phyloP scores from a whole-genome alignment of 1,284 basidiomycete genomes.

The Cryptococcus sp. region DNA sequence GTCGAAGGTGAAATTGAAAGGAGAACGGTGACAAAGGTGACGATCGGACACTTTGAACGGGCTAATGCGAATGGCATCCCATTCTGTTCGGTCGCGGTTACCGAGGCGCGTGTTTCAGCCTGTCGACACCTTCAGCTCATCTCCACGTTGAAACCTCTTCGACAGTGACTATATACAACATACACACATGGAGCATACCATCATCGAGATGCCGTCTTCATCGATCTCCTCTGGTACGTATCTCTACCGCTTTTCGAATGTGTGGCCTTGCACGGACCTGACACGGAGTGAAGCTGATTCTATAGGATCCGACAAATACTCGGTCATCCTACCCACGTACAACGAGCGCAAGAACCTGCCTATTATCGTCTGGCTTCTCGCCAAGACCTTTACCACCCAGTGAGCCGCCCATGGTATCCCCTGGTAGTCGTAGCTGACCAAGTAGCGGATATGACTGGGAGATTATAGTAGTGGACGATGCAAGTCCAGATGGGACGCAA shows the following conservation, averaged over 20 bases:
- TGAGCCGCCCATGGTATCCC: constrained; percentile 46
- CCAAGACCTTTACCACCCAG: constrained; percentile 67
- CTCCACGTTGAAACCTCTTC: not conserved
- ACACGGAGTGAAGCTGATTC: too few relatives aligned
- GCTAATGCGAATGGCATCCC: too few relatives aligned
- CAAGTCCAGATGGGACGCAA: constrained; percentile 85
- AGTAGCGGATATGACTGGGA: constrained; percentile 64
- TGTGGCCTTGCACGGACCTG: too few relatives aligned
- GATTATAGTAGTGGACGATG: constrained; percentile 84
- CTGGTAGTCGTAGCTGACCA: too few relatives aligned
- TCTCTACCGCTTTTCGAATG: not conserved
- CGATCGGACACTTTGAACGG: too few relatives aligned
- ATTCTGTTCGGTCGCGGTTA: too few relatives aligned
- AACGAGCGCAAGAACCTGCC: constrained; percentile 89
- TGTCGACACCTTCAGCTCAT: too few relatives aligned
- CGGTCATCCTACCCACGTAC: constrained; percentile 86
- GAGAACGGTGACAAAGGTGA: too few relatives aligned
- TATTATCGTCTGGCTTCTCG: constrained; percentile 75
- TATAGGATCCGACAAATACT: constrained; percentile 57
- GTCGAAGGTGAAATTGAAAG: too few relatives aligned
- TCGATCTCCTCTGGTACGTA: constrained; percentile 3
- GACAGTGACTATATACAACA: not conserved
- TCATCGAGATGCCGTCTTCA: constrained; percentile 23
- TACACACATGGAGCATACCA: constrained; percentile 11
- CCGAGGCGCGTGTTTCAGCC: too few relatives aligned